Conservation (phyloP, 2,329 filamentous ascomycete species). For the Pestalotiopsis sp. region DNA sequence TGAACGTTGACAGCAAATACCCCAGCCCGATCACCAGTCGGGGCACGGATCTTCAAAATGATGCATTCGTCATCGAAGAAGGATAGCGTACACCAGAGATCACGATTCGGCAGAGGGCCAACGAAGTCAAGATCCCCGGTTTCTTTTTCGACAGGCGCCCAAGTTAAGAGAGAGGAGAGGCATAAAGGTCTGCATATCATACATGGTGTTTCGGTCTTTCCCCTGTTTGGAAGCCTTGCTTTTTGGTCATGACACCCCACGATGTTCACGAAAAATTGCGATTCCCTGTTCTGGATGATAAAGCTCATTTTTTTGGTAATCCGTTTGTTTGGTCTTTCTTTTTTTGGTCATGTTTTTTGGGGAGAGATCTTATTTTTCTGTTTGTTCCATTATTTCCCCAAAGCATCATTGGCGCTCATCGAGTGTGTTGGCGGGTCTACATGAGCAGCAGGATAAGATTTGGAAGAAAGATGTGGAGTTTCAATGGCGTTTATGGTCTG, state of each 20-base stretch:
- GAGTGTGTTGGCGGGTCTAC: neutral
- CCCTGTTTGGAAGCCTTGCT: neutral
- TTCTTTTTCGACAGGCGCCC: neutral
- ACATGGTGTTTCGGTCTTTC: neutral
- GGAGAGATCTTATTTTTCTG: neutral
- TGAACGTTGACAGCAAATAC: neutral
- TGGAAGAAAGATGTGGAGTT: neutral
- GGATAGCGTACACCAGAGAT: neutral
- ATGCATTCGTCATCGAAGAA: neutral
- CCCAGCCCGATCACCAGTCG: neutral
- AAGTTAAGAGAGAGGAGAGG: neutral
- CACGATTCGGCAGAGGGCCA: neutral
- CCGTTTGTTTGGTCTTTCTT: neutral
- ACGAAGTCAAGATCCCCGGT: neutral
- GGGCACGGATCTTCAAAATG: neutral
- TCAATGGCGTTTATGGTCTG: neutral
- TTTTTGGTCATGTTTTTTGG: neutral
- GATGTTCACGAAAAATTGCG: neutral
- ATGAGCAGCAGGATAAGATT: neutral
- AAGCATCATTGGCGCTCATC: neutral
- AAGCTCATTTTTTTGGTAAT: neutral
- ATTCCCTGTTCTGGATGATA: neutral
- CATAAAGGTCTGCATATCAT: neutral
- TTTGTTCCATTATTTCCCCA: neutral
- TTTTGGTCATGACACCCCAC: slow-evolving; percentile 3